phyloP scores from a whole-genome alignment of 352 stramenopile species.

The Phytopythium vexans region DNA sequence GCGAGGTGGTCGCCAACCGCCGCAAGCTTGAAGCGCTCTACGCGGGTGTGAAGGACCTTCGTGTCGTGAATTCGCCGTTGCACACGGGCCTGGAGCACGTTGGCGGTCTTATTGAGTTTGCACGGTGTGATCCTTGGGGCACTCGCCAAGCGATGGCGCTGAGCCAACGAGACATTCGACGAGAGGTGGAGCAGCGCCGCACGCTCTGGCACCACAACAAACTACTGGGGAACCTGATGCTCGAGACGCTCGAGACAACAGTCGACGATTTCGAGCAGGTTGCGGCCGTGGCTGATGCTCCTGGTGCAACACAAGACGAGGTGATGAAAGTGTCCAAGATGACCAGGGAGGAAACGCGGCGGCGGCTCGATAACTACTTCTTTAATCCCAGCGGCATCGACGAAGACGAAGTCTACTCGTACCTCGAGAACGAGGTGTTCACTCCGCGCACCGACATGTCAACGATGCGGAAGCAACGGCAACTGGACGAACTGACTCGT shows the following conservation, averaged over 20 bases:
- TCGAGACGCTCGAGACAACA: conserved; percentile 32
- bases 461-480: conserved; percentile 16
- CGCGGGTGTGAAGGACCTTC: conserved; percentile 38
- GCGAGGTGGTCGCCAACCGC: conserved; percentile 4
- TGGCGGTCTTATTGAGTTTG: conserved; percentile 35
- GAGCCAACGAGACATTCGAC: conserved; percentile 22
- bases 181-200: conserved; percentile 32
- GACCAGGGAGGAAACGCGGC: conserved; percentile 32
- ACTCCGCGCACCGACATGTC: conserved; percentile 16
- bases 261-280: conserved; percentile 19
- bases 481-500: conserved; percentile 17
- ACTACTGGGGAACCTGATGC: conserved; percentile 35
- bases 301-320: too few relatives aligned
- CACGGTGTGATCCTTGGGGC: conserved; percentile 23
- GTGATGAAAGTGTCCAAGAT: conserved; percentile 20
- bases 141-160: conserved; percentile 20
- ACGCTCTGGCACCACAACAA: conserved; percentile 56
- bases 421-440: conserved; percentile 34
- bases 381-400: conserved; percentile 23
- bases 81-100: conserved; percentile 30
- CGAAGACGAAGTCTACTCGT: conserved; percentile 32
- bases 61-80: conserved; percentile 37
- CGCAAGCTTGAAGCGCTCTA: conserved; percentile 31
- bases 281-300: too few relatives aligned
- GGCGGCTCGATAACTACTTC: conserved; percentile 39